phyloP scores from a whole-genome alignment of 345 rosid species.

The Trapa bicornis region DNA sequence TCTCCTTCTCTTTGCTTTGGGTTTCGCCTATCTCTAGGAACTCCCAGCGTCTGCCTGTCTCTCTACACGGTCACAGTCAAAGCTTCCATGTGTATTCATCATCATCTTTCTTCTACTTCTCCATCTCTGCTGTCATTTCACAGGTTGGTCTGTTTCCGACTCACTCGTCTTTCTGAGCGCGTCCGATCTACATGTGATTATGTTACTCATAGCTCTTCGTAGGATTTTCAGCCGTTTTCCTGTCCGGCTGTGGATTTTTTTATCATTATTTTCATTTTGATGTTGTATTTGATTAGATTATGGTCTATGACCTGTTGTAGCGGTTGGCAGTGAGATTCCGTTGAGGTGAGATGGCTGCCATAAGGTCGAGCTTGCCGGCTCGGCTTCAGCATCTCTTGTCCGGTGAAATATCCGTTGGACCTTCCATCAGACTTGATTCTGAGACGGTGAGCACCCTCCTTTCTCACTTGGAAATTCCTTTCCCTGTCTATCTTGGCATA shows the following conservation, averaged over 20 bases:
- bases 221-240: conserved; percentile 3
- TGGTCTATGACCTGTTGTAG: conserved; percentile 8
- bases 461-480: neutral
- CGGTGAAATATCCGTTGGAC: conserved; percentile 66
- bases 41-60: conserved; percentile 1
- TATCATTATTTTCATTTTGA: neutral
- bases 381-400: conserved; percentile 81
- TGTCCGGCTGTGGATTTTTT: neutral
- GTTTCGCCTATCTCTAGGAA: conserved; percentile 1
- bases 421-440: conserved; percentile 67
- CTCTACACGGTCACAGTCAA: conserved; percentile 12
- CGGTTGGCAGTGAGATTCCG: conserved; percentile 26
- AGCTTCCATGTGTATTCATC: conserved; percentile 25
- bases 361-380: conserved; percentile 83
- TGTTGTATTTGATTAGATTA: conserved; percentile 4
- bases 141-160: conserved; percentile 17
- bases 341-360: conserved; percentile 51
- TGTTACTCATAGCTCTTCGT: neutral
- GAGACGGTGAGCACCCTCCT: conserved; percentile 53
- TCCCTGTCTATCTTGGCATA: neutral
- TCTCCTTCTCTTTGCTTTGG: conserved; percentile 4
- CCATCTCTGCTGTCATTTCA: conserved; percentile 10
- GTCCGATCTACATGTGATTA: neutral
- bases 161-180: neutral
- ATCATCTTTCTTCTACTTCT: conserved; percentile 7